Base-by-base conservation (phyloP, 768 basidiomycete genomes). In the Cyclocybe aegerita region DNA sequence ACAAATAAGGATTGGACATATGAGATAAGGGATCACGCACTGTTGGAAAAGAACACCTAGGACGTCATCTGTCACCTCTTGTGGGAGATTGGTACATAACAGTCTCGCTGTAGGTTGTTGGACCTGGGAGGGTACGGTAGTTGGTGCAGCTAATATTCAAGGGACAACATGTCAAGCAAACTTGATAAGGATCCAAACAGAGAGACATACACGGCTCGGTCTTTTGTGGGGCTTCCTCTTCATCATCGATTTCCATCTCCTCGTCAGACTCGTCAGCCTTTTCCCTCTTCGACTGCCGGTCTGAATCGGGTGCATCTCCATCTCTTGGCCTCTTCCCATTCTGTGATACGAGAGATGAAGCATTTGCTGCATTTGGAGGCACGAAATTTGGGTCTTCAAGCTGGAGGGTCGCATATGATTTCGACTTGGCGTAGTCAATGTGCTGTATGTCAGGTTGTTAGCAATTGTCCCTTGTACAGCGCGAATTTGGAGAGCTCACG, bases 221-320 rank as follows among this genome's bases (percentile, higher is more conserved):
- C 47, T 63, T 68, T 53, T 70, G 76, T 41, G 71, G 70, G 34
- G 72, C 65, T 48, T 88, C 86, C 40, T 90, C 88, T 41, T 97
- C 93, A 43, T 94, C 92, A 53, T 94, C 93, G 61, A 93, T 91
- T 71, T 96, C 93, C 87, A 95, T 95, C 48, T 85, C 93, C 55
- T 90, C 89, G 56, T 83, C 82, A 30, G 65, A 68, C 46, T 79
- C 84, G 42, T 81, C 81, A 39, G 76, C 71, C 66, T 83, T 90
- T 60, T 84, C 82, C 54, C 85, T 81, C 72, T 95, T 96, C 23
- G 76, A 58, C 39, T 73, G 74, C 43, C 79, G 78, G 46, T 75
- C 82, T 46, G 71, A 77, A 39, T 80, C 80, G 17, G 71, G 74
- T 36, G 68, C 63, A 40, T 80, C 82, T 14, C 80, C 85, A 38